A percentile compares a stretch with the other conserved stretches of the same genome.
phyloP scores from a whole-genome alignment of 805 yeast species.

The Cyberlindnera suaveolens region DNA sequence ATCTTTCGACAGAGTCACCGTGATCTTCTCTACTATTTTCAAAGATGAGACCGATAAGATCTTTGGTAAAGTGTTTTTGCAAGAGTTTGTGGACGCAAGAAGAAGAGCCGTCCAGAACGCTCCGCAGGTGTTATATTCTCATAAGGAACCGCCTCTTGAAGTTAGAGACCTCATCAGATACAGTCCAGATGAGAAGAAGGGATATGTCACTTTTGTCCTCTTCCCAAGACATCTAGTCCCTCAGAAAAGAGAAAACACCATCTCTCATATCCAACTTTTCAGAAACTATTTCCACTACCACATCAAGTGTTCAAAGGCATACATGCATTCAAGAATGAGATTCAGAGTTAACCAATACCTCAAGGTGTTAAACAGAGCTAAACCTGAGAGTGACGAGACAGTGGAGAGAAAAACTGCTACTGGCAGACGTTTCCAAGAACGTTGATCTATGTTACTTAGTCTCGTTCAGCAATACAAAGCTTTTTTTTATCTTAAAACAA shows the following conservation, averaged over 20 bases:
- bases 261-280: slow-evolving; percentile 86
- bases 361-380: slow-evolving; percentile 93
- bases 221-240: slow-evolving; percentile 73
- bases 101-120: slow-evolving; percentile 94
- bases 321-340: slow-evolving; percentile 98
- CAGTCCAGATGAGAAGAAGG: slow-evolving; percentile 38
- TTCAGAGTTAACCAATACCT: slow-evolving; percentile 89
- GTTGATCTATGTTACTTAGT: slow-evolving; percentile 2
- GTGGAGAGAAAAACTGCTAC: slow-evolving; percentile 34
- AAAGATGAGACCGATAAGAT: slow-evolving; percentile 95
- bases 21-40: slow-evolving; percentile 88
- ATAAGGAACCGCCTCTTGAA: slow-evolving; percentile 90
- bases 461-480: not conserved
- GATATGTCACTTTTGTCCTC: slow-evolving; percentile 62
- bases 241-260: slow-evolving; percentile 75
- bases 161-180: slow-evolving; percentile 40
- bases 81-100: slow-evolving; percentile 94
- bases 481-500: not conserved
- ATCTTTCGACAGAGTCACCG: slow-evolving; percentile 93
- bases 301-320: slow-evolving; percentile 96
- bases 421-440: slow-evolving; percentile 24
- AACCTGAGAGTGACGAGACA: slow-evolving; percentile 82
- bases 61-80: slow-evolving; percentile 83
- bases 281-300: slow-evolving; percentile 98
- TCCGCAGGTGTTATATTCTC: slow-evolving; percentile 93